A percentile compares a stretch with the other conserved stretches of the same genome.
These are phyloP conservation scores for Paraglomus brasilianum DNA, from an alignment of 192 early-diverging fungal genomes.

Conservation along the genomic window DNA sequence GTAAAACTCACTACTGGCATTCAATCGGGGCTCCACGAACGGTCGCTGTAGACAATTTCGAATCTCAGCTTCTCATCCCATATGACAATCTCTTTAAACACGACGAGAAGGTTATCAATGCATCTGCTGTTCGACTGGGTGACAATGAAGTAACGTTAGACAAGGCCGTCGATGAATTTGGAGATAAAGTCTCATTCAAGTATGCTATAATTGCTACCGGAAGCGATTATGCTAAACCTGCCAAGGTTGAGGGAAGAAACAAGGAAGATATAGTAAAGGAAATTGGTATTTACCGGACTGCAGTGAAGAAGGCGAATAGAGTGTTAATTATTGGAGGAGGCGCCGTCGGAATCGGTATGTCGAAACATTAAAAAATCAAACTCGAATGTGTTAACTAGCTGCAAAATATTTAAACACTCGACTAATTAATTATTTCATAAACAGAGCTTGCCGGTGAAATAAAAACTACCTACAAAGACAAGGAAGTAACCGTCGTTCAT, in stretches of 20 bases:
- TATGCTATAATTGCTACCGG: conserved; percentile 60
- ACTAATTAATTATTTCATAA: not conserved
- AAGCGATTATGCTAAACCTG: conserved; percentile 44
- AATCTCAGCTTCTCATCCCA: conserved; percentile 51
- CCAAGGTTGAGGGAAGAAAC: conserved; percentile 36
- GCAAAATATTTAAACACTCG: too few species aligned
- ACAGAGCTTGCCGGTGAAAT: conserved; percentile 59
- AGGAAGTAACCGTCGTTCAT: conserved; percentile 50
- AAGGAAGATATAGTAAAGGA: conserved; percentile 42
- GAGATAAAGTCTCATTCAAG: conserved; percentile 44
- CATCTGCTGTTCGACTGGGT: conserved; percentile 40
- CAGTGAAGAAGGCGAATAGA: conserved; percentile 42
- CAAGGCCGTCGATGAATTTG: conserved; percentile 20
- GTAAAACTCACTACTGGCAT: conserved; percentile 57
- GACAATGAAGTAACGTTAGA: conserved; percentile 43
- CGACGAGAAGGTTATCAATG: conserved; percentile 47
- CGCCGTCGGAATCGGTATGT: conserved; percentile 50
- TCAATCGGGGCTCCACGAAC: conserved; percentile 49
- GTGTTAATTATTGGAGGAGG: conserved; percentile 63
- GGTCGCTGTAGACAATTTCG: conserved; percentile 46
- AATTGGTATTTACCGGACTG: conserved; percentile 36
- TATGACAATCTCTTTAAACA: conserved; percentile 46
- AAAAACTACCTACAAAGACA: conserved; percentile 38
- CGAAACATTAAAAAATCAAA: too few species aligned
- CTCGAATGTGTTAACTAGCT: too few species aligned